phyloP scores from a whole-genome alignment of 2,329 filamentous ascomycete genomes.

The Didymella pinodella region DNA sequence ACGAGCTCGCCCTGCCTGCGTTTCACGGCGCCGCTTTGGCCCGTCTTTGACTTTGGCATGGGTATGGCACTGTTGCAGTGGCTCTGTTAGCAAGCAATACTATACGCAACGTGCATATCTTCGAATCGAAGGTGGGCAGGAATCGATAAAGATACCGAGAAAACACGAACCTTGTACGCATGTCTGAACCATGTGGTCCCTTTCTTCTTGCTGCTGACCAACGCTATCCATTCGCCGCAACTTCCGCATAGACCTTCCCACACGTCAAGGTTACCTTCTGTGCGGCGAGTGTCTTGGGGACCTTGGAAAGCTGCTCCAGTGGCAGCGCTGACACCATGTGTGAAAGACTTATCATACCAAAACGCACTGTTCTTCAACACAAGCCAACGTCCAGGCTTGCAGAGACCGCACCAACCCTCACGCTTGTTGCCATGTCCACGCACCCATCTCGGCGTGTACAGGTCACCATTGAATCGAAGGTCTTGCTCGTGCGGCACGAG shows the following conservation, averaged over 20 bases:
- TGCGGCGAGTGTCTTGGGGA: slow-evolving; percentile 76
- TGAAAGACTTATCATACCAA: slow-evolving; percentile 93
- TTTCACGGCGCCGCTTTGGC: slow-evolving; percentile 54
- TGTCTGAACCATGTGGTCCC: slow-evolving; percentile 92
- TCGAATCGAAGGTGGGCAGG: slow-evolving; percentile 11
- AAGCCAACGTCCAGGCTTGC: slow-evolving; percentile 84
- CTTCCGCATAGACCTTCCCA: slow-evolving; percentile 82
- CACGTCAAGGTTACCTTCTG: slow-evolving; percentile 81
- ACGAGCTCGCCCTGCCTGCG: slow-evolving; percentile 47
- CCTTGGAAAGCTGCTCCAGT: slow-evolving; percentile 81
- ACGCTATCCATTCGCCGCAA: slow-evolving; percentile 81
- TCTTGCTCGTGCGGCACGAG: slow-evolving; percentile 77
- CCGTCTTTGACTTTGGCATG: slow-evolving; percentile 55
- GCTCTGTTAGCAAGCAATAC: slow-evolving; percentile 34
- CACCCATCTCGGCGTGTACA: slow-evolving; percentile 86
- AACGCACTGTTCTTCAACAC: slow-evolving; percentile 90
- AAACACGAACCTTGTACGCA: slow-evolving; percentile 76
- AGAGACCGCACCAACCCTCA: slow-evolving; percentile 89
- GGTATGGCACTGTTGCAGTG: slow-evolving; percentile 51
- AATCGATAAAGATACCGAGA: slow-evolving; percentile 15
- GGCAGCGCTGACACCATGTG: slow-evolving; percentile 83
- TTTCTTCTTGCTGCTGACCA: slow-evolving; percentile 88
- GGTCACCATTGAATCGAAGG: slow-evolving; percentile 78
- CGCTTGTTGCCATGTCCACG: slow-evolving; percentile 86
- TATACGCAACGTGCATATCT: slow-evolving; percentile 17